A percentile compares a stretch with the other conserved stretches of the same genome.
These are phyloP conservation scores for Lineolata rhizophorae DNA, from an alignment of 495 filamentous ascomycete species.

Conservation along the genomic window DNA sequence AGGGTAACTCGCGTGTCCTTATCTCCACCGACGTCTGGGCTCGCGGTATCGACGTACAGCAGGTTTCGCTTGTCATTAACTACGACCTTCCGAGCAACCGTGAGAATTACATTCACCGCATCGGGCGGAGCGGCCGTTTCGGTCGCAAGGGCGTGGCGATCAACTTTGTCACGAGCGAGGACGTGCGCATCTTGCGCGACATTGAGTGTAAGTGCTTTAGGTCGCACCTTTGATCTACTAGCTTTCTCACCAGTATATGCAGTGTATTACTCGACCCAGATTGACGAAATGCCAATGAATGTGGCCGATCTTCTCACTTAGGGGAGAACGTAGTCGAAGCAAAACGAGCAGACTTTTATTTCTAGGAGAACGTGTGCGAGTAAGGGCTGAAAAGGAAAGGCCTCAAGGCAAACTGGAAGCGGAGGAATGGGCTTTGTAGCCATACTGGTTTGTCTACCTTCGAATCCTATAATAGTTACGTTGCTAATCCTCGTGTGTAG, in stretches of 20 bases:
- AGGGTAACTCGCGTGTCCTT: slow-evolving; percentile 88
- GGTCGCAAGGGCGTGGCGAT: slow-evolving; percentile 97
- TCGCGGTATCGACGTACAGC: slow-evolving; percentile 96
- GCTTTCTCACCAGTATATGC: slow-evolving; percentile 15
- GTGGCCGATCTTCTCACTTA: slow-evolving; percentile 19
- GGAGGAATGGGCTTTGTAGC: neutral
- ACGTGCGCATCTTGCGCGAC: slow-evolving; percentile 91
- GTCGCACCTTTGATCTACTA: slow-evolving; percentile 14
- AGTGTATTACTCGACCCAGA: slow-evolving; percentile 95
- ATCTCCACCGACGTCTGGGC: slow-evolving; percentile 97
- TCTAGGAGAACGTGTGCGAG: neutral
- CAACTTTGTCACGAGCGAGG: slow-evolving; percentile 96
- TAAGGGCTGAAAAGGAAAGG: too few species aligned
- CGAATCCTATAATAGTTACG: too few species aligned
- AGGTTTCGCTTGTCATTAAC: slow-evolving; percentile 98
- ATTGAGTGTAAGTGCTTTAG: slow-evolving; percentile 48
- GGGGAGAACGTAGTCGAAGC: too few species aligned
- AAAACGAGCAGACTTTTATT: too few species aligned
- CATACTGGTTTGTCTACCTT: neutral
- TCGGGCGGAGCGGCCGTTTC: slow-evolving; percentile 88
- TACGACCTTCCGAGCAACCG: slow-evolving; percentile 96
- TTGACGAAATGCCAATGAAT: slow-evolving; percentile 99
- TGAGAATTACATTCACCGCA: slow-evolving; percentile 99
- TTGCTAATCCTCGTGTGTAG: too few species aligned
- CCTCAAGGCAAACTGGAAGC: too few species aligned